Conservation (phyloP, 140 eudicot genomes). For the Senecio squalidus region DNA sequence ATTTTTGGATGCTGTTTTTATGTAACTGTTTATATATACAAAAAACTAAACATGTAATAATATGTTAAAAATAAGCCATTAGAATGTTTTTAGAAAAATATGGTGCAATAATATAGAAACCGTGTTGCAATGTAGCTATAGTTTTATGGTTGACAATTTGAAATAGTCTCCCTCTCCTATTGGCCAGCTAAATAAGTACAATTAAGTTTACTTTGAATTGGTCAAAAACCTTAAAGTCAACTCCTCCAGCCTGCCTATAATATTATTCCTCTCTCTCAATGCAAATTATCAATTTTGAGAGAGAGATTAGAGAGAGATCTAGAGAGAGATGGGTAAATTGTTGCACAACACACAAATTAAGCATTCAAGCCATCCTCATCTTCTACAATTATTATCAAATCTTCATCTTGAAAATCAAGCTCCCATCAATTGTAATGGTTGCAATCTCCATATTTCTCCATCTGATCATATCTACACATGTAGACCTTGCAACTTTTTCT, state of each 20-base stretch:
- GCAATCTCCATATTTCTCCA: constrained; percentile 28
- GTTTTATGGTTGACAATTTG: not conserved
- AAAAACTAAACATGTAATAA: no score
- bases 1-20: no score
- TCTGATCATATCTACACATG: constrained; percentile 31
- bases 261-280: not conserved
- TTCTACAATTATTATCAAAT: constrained; percentile 15
- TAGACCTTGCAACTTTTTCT: constrained; percentile 46
- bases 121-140: no score
- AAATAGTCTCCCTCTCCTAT: not conserved
- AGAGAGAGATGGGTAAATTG: constrained; percentile 32
- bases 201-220: constrained; percentile 24
- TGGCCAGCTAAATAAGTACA: constrained; percentile 10
- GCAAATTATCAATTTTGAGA: not conserved
- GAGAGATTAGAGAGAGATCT: not conserved
- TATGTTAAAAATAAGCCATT: no score
- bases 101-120: no score
- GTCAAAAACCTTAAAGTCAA: constrained; percentile 16
- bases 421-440: constrained; percentile 35
- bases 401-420: constrained; percentile 4
- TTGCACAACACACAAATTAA: constrained; percentile 32
- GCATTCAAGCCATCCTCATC: constrained; percentile 60
- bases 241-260: constrained; percentile 25
- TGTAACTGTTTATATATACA: no score
- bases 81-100: no score